Percentiles rank a stretch among this genome's conserved stretches.
phyloP scores from a whole-genome alignment of 148 eudicot genomes.

The Rhododendron kiyosumense region DNA sequence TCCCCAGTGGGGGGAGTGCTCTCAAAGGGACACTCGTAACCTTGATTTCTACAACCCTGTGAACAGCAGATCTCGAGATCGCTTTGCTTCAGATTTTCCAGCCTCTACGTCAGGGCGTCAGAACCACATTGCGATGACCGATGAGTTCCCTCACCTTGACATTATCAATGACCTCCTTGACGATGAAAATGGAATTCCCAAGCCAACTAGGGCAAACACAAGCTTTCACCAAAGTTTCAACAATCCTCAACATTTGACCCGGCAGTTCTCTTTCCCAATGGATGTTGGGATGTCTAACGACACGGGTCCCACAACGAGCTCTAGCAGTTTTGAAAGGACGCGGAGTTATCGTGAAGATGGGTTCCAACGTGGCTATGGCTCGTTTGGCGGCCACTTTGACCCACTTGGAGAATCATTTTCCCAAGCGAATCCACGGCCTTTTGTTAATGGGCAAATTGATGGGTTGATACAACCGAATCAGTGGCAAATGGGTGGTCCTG shows the following conservation, averaged over 20 bases:
- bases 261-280: slow-evolving; percentile 47
- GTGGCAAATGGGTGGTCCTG: slow-evolving; percentile 58
- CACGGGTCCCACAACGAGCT: slow-evolving; percentile 40
- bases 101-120: slow-evolving; percentile 59
- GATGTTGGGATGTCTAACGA: slow-evolving; percentile 46
- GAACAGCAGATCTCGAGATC: slow-evolving; percentile 31
- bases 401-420: slow-evolving; percentile 44
- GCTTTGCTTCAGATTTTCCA: slow-evolving; percentile 33
- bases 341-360: slow-evolving; percentile 55
- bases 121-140: slow-evolving; percentile 41
- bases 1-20: slow-evolving; percentile 45
- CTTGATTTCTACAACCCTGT: slow-evolving; percentile 36
- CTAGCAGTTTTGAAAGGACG: slow-evolving; percentile 54
- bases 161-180: slow-evolving; percentile 90
- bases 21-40: slow-evolving; percentile 38
- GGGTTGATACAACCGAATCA: slow-evolving; percentile 34
- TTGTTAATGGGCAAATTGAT: slow-evolving; percentile 60
- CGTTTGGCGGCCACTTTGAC: slow-evolving; percentile 40
- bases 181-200: slow-evolving; percentile 58
- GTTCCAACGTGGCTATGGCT: slow-evolving; percentile 43
- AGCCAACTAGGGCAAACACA: slow-evolving; percentile 16
- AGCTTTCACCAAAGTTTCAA: slow-evolving; percentile 38
- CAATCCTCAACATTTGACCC: slow-evolving; percentile 38
- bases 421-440: slow-evolving; percentile 41
- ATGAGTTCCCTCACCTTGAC: slow-evolving; percentile 96